Conservation (phyloP, 75 land plant species). For the Isoetes taiwanensis region DNA sequence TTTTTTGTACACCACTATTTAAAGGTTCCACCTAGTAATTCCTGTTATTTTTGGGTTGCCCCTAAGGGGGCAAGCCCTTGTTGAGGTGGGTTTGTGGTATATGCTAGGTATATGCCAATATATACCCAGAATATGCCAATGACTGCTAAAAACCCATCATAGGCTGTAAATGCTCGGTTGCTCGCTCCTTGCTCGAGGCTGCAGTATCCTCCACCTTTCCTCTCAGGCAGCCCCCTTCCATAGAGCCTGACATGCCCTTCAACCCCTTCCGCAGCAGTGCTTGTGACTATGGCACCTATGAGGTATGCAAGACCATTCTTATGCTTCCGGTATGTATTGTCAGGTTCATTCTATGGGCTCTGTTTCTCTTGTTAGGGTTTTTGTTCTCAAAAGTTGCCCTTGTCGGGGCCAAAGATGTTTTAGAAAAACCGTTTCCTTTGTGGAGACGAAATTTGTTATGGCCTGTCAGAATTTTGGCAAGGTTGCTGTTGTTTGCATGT, state of each 20-base stretch:
- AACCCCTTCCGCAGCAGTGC: background rate
- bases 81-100: too few species aligned
- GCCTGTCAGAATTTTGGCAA: background rate
- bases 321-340: background rate
- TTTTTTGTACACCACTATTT: too few species aligned
- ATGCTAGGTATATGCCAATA: too few species aligned
- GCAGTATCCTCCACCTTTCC: background rate
- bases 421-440: background rate
- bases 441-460: background rate
- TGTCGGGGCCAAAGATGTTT: background rate
- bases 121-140: too few species aligned
- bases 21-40: too few species aligned
- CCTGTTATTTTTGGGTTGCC: too few species aligned
- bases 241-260: conserved; percentile 2
- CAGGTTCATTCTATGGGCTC: background rate
- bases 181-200: too few species aligned
- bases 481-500: background rate
- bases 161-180: too few species aligned
- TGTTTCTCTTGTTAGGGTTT: background rate
- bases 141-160: too few species aligned
- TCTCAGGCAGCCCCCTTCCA: background rate
- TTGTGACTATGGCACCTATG: background rate
- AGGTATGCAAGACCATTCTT: background rate
- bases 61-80: too few species aligned
- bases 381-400: background rate